Evolutionary conservation across 495 filamentous ascomycete genomes (phyloP).

Genomic region (Chaetomium fimeti): DNA sequence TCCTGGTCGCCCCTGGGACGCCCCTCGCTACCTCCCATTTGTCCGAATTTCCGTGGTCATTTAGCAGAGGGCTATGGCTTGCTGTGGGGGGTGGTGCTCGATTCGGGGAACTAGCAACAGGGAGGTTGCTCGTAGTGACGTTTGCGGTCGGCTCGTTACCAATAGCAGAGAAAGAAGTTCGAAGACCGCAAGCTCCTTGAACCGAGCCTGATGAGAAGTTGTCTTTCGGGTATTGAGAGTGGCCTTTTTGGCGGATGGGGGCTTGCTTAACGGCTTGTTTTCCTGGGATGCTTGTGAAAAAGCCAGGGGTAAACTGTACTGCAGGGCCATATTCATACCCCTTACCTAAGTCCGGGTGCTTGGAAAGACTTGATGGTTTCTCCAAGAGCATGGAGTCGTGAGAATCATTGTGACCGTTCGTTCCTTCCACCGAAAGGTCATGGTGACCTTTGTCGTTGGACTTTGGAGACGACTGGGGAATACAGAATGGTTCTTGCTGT

Average conservation of each 20-base stretch:
- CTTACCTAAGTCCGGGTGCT: slow-evolving; percentile 2
- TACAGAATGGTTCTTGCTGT: background rate
- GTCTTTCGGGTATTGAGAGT: background rate
- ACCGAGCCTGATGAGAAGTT: background rate
- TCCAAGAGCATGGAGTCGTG: slow-evolving; percentile 18
- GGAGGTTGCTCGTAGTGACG: background rate
- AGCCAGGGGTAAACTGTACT: slow-evolving; percentile 10
- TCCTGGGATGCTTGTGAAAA: slow-evolving; percentile 15
- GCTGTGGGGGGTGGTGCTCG: background rate
- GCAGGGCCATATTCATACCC: slow-evolving; percentile 19
- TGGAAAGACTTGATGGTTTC: slow-evolving; percentile 4
- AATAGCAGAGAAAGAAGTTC: background rate
- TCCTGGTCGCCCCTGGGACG: background rate
- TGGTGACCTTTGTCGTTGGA: background rate
- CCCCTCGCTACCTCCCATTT: background rate
- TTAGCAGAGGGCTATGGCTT: background rate
- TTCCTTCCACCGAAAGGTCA: background rate
- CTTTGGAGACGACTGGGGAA: background rate
- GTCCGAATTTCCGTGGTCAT: background rate
- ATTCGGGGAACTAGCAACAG: background rate
- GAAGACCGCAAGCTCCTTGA: background rate
- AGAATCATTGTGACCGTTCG: background rate
- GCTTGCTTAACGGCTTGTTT: slow-evolving; percentile 1
- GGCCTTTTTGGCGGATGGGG: background rate
- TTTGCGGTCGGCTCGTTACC: background rate